phyloP scores from a whole-genome alignment of 1,284 basidiomycete species.

The Omphalotus olearius region DNA sequence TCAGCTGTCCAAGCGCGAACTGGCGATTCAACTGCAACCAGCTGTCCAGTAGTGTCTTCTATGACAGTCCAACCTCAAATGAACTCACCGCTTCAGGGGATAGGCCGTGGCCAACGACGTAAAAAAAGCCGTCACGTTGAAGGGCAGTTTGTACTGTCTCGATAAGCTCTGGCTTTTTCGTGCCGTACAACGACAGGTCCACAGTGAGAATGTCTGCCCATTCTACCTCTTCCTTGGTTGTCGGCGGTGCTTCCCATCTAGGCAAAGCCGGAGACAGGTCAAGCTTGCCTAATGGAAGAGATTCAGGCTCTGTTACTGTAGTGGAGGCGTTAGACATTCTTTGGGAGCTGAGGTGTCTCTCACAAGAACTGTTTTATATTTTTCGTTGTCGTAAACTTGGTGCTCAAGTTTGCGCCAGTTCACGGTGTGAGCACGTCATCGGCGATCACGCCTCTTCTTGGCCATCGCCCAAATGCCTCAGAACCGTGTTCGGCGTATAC shows the following conservation, averaged over 20 bases:
- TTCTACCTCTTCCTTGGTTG: slow-evolving; percentile 25
- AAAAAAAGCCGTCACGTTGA: slow-evolving; percentile 33
- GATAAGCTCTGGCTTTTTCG: slow-evolving; percentile 24
- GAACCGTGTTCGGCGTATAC: no score
- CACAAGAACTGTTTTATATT: neutral
- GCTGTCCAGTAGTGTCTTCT: neutral
- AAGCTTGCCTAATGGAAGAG: neutral
- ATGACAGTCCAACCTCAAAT: neutral
- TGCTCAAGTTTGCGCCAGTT: neutral
- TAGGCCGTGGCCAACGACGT: slow-evolving; percentile 32
- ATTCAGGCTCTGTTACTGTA: neutral
- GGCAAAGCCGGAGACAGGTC: slow-evolving; percentile 7
- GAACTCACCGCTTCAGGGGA: slow-evolving; percentile 23
- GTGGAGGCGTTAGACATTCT: slow-evolving; percentile 8
- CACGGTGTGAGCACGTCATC: neutral
- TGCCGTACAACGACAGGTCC: slow-evolving; percentile 29
- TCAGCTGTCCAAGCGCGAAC: slow-evolving; percentile 31
- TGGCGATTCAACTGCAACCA: slow-evolving; percentile 24
- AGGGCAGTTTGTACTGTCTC: slow-evolving; percentile 28
- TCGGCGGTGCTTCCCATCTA: slow-evolving; percentile 22
- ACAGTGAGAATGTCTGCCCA: slow-evolving; percentile 36
- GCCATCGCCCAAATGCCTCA: no score
- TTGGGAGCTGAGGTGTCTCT: neutral
- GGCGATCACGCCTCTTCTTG: neutral
- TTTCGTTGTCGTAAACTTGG: no score